Percentiles rank a stretch among this genome's conserved stretches.
phyloP scores from a whole-genome alignment of 306 rosid genomes.

The Luffa aegyptiaca region DNA sequence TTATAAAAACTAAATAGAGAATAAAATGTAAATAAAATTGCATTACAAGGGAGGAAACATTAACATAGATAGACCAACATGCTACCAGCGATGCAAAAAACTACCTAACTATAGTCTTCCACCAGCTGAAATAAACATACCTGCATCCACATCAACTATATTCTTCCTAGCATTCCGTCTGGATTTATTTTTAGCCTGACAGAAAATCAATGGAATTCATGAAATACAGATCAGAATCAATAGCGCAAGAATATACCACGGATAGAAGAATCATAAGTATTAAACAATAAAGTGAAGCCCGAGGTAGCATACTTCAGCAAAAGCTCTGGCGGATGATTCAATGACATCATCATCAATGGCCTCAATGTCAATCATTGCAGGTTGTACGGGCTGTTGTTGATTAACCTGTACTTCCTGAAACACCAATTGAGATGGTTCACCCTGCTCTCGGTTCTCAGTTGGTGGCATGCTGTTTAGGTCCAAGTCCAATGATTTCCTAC shows the following conservation, averaged over 20 bases:
- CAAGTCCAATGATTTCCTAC: slow-evolving; percentile 31
- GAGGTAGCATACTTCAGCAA: slow-evolving; percentile 51
- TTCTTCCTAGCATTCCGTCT: slow-evolving; percentile 50
- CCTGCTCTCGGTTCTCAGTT: slow-evolving; percentile 28
- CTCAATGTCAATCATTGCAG: slow-evolving; percentile 61
- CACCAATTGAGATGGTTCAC: slow-evolving; percentile 24
- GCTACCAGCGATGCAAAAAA: neutral
- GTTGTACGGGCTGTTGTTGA: slow-evolving; percentile 19
- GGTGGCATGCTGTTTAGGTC: slow-evolving; percentile 46
- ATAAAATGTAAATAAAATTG: neutral
- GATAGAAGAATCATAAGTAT: neutral
- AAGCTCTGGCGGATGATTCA: slow-evolving; percentile 69
- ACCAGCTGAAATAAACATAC: slow-evolving; percentile 28
- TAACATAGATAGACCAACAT: neutral
- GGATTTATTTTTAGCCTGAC: slow-evolving; percentile 73
- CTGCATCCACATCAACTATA: slow-evolving; percentile 73
- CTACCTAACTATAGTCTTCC: neutral
- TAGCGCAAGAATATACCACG: neutral
- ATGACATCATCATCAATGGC: slow-evolving; percentile 83
- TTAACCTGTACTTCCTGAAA: slow-evolving; percentile 14
- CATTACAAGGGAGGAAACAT: neutral
- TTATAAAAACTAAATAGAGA: neutral
- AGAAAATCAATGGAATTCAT: slow-evolving; percentile 8
- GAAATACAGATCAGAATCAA: slow-evolving; percentile 3
- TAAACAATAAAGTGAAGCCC: slow-evolving; percentile 1